Evolutionary conservation across 2,329 filamentous ascomycete genomes (phyloP), one percentile per base, ranked within the genome.

Genomic region (Stagonosporopsis vannaccii): DNA sequence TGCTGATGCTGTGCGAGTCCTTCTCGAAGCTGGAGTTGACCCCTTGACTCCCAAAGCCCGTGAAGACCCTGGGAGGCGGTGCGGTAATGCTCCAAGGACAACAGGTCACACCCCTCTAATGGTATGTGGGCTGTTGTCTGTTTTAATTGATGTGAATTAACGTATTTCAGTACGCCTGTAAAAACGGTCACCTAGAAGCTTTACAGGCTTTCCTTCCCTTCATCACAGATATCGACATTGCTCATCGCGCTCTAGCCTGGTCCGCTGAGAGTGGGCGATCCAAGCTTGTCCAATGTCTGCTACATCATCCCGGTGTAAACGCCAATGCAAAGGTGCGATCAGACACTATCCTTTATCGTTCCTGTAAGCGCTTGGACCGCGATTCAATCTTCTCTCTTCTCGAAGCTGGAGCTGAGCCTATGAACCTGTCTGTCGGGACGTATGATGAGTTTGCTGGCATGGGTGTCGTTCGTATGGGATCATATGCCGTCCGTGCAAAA

Each of bases 11-110:
- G 37, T 41, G 12, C 37, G 56, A 15, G 49, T 65, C 1, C 59
- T 80, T 3, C 55, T 80, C 4, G 57, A 69, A 7, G 74, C 75
- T 20, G 78, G 77, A 11, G 73, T 76, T 1, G 57, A 75, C 33
- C 72, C 76, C 0, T 45, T 75, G 4, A 41, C 37, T 25, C 12
- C 47, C 3, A 76, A 73, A 49, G 66, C 62, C 4, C 23, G 28
- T 20, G 50, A 54, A 4, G 6, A 46, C 17, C 37, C 37, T 12
- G 37, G 37, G 6, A 17, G 19, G 4, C 12, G 19, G 19, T 41
- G 37, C 37, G 37, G 20, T 15, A 41, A 41, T 9, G 4, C 37
- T 25, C 11, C 22, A 23, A 26, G 17, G 4, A 25, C 37, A 5
- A 4, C 5, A 23, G 37, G 37, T 12, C 37, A 41, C 7, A 41